Evolutionary conservation across 305 asterid species (phyloP), one percentile per base, ranked within the genome.

Genomic region (Galium porrigens): DNA sequence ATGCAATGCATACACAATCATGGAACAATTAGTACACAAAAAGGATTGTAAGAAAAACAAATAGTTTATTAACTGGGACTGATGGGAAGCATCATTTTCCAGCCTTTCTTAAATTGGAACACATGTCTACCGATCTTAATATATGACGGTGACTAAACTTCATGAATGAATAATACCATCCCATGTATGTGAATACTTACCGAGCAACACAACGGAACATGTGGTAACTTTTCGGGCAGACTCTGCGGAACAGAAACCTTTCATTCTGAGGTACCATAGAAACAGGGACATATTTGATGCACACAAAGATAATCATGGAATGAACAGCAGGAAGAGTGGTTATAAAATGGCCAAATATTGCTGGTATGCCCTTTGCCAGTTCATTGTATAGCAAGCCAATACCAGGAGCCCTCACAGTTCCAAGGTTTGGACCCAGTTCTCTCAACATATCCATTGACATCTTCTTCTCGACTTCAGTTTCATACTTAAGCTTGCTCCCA

Each of bases 201-300:
- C 99, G 80, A 81, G 99, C 99, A 70, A 94, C 85, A 64, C 99
- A 94, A 56, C 99, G 97, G 60, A 94, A 94, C 68, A 94, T 86
- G 86, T 94, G 97, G 77, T 87, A 90, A 88, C 86, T 78, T 79
- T 77, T 90, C 58, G 87, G 83, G 78, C 99, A 87, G 76, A 94
- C 99, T 61, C 97, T 84, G 72, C 97, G 87, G 72, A 94, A 94
- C 78, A 94, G 81, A 81, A 90, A 94, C 80, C 99, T 82, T 74
- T 90, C 99, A 46, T 78, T 79, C 77, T 87, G 97, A 69, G 94
- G 94, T 74, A 94, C 99, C 64, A 87, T 84, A 65, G 99, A 85
- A 62, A 94, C 89, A 41, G 99, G 96, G 73, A 94, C 90, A 77
- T 94, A 84, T 79, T 90, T 94, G 72, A 94, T 86, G 70, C 99